Evolutionary conservation across 257 asterid species (phyloP).

Genomic region (Ballota nigra): DNA sequence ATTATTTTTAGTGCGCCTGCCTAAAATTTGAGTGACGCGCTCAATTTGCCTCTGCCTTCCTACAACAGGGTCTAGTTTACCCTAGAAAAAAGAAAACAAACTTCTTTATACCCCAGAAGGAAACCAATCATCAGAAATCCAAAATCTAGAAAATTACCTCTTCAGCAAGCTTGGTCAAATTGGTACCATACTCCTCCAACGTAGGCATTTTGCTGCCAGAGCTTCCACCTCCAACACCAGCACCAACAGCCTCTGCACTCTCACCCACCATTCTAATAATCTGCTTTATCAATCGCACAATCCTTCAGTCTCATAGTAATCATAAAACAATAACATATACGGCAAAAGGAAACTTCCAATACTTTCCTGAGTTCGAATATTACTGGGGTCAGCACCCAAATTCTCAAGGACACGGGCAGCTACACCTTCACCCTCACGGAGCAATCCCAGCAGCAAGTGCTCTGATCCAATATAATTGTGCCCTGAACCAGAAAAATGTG

Average conservation of each 20-base stretch:
- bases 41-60: slow-evolving; percentile 92
- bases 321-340: background rate
- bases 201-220: slow-evolving; percentile 78
- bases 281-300: slow-evolving; percentile 27
- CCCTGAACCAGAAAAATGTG: slow-evolving; percentile 45
- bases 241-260: slow-evolving; percentile 75
- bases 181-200: slow-evolving; percentile 75
- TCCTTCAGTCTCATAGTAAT: slow-evolving; percentile 9
- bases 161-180: slow-evolving; percentile 77
- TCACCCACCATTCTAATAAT: slow-evolving; percentile 85
- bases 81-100: slow-evolving; percentile 40
- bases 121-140: background rate
- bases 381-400: slow-evolving; percentile 92
- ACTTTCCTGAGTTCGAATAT: slow-evolving; percentile 85
- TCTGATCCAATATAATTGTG: slow-evolving; percentile 99
- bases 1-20: slow-evolving; percentile 92
- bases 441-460: slow-evolving; percentile 93
- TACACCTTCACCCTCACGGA: slow-evolving; percentile 98
- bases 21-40: slow-evolving; percentile 95
- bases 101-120: background rate
- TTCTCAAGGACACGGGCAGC: slow-evolving; percentile 97
- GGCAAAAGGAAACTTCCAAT: background rate
- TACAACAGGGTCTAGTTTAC: slow-evolving; percentile 95
- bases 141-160: slow-evolving; percentile 51
- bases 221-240: slow-evolving; percentile 80